These are phyloP conservation scores for Cyclanthera cordifolia DNA, from an alignment of 306 rosid genomes.

Conservation along the genomic window DNA sequence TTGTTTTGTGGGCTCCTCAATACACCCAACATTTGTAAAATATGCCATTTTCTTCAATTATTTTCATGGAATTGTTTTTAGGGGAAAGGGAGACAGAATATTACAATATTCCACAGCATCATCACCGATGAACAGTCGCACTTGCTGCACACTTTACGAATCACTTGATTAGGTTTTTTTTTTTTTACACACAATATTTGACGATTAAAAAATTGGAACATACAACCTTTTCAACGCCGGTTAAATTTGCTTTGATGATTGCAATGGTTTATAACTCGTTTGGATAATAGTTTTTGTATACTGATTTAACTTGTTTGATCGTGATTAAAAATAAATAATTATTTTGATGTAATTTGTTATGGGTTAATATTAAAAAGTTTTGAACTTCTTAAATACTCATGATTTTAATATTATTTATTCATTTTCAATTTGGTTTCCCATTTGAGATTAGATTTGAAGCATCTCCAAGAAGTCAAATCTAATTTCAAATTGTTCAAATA, in stretches of 20 bases:
- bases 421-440: not conserved
- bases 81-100: not conserved
- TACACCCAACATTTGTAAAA: not conserved
- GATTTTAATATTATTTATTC: not conserved
- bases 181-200: too few relatives aligned
- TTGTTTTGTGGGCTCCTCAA: not conserved
- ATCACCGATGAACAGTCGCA: not conserved
- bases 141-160: not conserved
- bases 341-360: too few relatives aligned
- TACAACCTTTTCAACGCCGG: too few relatives aligned
- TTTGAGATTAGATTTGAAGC: not conserved
- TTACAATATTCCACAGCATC: conserved; percentile 1
- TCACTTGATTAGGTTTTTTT: not conserved
- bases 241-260: too few relatives aligned
- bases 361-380: too few relatives aligned
- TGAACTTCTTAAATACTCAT: too few relatives aligned
- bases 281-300: too few relatives aligned
- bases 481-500: not conserved
- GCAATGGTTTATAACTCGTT: too few relatives aligned
- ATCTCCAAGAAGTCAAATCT: not conserved
- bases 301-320: too few relatives aligned
- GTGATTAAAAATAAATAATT: too few relatives aligned
- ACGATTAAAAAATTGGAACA: too few relatives aligned
- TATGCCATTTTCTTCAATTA: not conserved
- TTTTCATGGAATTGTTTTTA: not conserved